Evolutionary conservation across 2,329 filamentous ascomycete species (phyloP).

Genomic region (Aspergillus sp.): DNA sequence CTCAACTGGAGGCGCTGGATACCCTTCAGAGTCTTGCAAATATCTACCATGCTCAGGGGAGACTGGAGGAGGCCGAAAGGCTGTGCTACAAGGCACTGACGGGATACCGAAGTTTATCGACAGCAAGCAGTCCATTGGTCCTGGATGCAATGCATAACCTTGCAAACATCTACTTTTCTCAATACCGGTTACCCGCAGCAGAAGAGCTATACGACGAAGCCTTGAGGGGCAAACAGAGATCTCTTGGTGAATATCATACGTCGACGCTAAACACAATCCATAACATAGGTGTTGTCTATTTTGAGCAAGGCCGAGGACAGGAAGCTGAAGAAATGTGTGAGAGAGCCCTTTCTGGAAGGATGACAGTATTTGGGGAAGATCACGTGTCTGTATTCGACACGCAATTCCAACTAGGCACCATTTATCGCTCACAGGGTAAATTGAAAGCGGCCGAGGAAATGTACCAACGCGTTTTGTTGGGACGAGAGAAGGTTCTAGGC

Average conservation of each 20-base stretch:
- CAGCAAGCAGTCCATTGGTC: not conserved
- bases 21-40: not conserved
- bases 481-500: constrained; percentile 18
- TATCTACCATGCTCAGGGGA: constrained; percentile 2
- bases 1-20: not conserved
- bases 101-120: not conserved
- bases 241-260: not conserved
- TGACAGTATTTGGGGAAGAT: not conserved
- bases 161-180: constrained; percentile 23
- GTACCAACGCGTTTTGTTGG: constrained; percentile 25
- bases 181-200: constrained; percentile 24
- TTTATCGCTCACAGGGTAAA: constrained; percentile 25
- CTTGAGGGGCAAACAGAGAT: constrained; percentile 11
- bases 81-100: not conserved
- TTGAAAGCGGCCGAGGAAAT: constrained; percentile 26
- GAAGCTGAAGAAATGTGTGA: constrained; percentile 6
- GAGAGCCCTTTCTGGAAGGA: not conserved
- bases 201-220: constrained; percentile 24
- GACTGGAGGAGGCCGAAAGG: not conserved
- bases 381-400: constrained; percentile 10
- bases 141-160: constrained; percentile 26
- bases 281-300: constrained; percentile 16
- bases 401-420: constrained; percentile 13
- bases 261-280: not conserved
- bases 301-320: constrained; percentile 2